These are phyloP conservation scores for Tremella yokohamensis DNA, from an alignment of 768 basidiomycete genomes.

Conservation along the genomic window DNA sequence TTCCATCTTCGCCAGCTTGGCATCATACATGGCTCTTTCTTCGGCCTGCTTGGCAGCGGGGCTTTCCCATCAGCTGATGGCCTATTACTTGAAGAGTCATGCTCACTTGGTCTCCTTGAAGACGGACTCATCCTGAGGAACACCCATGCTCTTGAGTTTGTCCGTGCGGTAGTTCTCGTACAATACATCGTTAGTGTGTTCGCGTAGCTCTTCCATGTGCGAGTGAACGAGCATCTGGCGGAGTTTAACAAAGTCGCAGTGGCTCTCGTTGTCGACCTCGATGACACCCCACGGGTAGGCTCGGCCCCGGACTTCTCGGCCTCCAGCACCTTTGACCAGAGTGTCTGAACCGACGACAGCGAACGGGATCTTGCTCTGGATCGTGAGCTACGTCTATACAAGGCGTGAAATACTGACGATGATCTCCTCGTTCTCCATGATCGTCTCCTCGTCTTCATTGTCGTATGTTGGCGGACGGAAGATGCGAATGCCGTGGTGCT, in stretches of 20 bases:
- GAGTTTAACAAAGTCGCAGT: conserved; percentile 99
- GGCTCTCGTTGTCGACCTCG: conserved; percentile 98
- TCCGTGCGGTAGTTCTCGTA: conserved; percentile 99
- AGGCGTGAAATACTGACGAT: conserved; percentile 42
- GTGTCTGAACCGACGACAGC: conserved; percentile 94
- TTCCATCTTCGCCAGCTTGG: conserved; percentile 78
- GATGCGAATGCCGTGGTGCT: conserved; percentile 91
- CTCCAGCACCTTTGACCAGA: conserved; percentile 75
- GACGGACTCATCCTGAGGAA: conserved; percentile 91
- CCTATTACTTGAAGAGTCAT: not conserved
- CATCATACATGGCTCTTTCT: conserved; percentile 92
- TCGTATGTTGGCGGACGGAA: conserved; percentile 98
- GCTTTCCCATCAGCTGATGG: conserved; percentile 54
- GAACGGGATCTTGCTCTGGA: conserved; percentile 88
- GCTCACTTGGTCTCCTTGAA: conserved; percentile 99
- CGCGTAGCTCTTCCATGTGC: conserved; percentile 98
- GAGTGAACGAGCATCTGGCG: conserved; percentile 98
- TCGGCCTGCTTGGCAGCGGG: conserved; percentile 94
- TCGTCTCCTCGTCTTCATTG: conserved; percentile 96
- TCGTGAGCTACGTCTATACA: conserved; percentile 5
- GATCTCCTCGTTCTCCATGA: conserved; percentile 96
- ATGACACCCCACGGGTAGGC: conserved; percentile 98
- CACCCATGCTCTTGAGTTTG: conserved; percentile 94
- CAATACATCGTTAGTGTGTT: conserved; percentile 90
- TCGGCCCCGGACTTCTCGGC: conserved; percentile 88